Base-by-base conservation (phyloP, 192 early-diverging fungal species). In the Coemansia sp. region DNA sequence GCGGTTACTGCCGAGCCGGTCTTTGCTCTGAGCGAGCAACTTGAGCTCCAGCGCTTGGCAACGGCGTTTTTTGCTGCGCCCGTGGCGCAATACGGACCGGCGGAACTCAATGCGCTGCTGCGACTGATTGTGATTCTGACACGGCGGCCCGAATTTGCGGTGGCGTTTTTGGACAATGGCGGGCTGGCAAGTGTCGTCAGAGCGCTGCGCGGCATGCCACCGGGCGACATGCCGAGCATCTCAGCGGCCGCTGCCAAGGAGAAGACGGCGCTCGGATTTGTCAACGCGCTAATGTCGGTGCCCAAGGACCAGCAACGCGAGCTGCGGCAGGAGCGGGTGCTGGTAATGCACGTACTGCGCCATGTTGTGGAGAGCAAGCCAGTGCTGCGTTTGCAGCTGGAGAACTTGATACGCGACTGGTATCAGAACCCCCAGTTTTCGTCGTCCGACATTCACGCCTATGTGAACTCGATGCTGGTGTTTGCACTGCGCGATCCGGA, bases 271-370 rank as follows among this genome's bases (percentile, higher is more conserved):
- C 32, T 62, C 14, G 63, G 58, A 0, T 58, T 77, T 56, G 67
- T 51, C 63, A 77, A 36, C 38, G 73, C 86, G 19, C 59, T 95
- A 5, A 85, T 92, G 67, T 68, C 80, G 13, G 58, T 78, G 14
- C 60, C 76, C 27, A 83, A 79, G 55, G 70, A 80, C 15, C 70
- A 83, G 19, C 65, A 85, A 9, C 84, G 82, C 43, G 81, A 80
- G 25, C 87, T 92, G 60, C 80, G 85, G 39, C 84, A 90, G 13
- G 90, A 93, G 49, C 87, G 86, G 35, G 81, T 84, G 30, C 81
- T 95, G 37, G 80, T 88, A 8, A 70, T 89, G 15, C 88, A 95
- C 59, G 89, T 98, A n/a, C 56, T 98, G 45, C 83, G 93, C 3
- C 92, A 98, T 58, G 81, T 89, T 11, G 80, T 95, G 52, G 95